A percentile compares a stretch with the other conserved stretches of the same genome.
Evolutionary conservation across 495 filamentous ascomycete species (phyloP).

Genomic region (Oidiodendron maius): DNA sequence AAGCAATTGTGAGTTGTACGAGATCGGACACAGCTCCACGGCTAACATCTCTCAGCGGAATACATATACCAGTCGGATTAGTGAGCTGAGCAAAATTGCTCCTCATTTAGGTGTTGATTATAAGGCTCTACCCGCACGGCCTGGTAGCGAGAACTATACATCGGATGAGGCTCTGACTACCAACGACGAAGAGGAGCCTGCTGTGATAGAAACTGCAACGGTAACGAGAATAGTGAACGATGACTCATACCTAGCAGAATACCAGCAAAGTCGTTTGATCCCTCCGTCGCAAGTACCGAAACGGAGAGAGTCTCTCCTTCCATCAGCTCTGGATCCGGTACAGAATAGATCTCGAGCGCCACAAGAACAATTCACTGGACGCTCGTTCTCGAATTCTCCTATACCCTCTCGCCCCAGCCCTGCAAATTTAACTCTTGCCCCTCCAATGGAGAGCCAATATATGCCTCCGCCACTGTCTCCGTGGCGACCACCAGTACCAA

Average conservation of each 20-base stretch:
- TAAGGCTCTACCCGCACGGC: conserved; percentile 73
- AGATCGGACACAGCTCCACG: neutral
- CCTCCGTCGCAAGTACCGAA: conserved; percentile 26
- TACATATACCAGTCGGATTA: conserved; percentile 84
- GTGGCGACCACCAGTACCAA: conserved; percentile 39
- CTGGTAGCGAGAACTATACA: conserved; percentile 62
- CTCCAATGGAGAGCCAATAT: conserved; percentile 40
- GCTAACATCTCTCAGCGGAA: conserved; percentile 51
- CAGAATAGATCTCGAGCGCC: conserved; percentile 20
- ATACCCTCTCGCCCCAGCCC: conserved; percentile 33
- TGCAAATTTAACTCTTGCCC: conserved; percentile 29
- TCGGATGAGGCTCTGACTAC: conserved; percentile 43
- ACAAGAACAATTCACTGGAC: conserved; percentile 28
- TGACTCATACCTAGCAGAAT: conserved; percentile 15
- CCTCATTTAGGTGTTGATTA: conserved; percentile 49
- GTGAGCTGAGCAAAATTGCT: conserved; percentile 69
- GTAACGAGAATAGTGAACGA: conserved; percentile 33
- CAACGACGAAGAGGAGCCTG: conserved; percentile 39
- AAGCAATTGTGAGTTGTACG: conserved; percentile 70
- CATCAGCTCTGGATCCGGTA: conserved; percentile 20
- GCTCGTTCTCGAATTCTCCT: conserved; percentile 40
- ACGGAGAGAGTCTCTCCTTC: conserved; percentile 24
- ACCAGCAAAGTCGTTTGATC: conserved; percentile 28
- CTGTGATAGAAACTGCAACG: conserved; percentile 39
- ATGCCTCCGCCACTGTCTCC: conserved; percentile 67